Evolutionary conservation across 2,329 filamentous ascomycete genomes (phyloP).

Genomic region (Venturia oleaginea): DNA sequence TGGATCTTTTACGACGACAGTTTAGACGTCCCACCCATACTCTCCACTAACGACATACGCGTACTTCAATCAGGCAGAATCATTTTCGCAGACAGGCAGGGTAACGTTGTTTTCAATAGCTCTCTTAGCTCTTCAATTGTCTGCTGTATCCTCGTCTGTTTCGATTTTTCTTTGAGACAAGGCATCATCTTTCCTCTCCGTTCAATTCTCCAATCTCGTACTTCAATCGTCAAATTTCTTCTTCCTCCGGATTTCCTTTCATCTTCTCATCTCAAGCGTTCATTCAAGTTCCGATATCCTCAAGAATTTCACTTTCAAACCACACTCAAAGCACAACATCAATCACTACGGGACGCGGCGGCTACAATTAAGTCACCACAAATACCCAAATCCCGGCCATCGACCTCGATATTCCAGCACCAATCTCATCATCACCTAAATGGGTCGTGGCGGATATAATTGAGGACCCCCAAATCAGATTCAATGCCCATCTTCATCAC

Average conservation of each 20-base stretch:
- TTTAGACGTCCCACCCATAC: neutral
- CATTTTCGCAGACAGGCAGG: conserved; percentile 4
- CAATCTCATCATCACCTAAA: neutral
- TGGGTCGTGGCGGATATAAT: conserved; percentile 21
- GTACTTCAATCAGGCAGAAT: conserved; percentile 7
- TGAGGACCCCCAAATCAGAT: conserved; percentile 12
- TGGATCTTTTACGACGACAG: neutral
- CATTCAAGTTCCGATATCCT: neutral
- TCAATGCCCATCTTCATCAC: neutral
- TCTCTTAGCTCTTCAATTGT: neutral
- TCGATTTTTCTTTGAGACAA: conserved; percentile 1
- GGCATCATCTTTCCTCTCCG: conserved; percentile 10
- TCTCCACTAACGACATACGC: neutral
- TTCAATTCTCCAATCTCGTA: conserved; percentile 8
- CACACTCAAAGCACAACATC: neutral
- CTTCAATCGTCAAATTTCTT: conserved; percentile 8
- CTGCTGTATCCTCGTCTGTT: neutral
- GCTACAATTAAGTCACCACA: conserved; percentile 30
- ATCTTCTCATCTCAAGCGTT: neutral
- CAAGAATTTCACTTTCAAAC: neutral
- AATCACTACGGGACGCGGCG: conserved; percentile 23
- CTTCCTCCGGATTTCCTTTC: neutral
- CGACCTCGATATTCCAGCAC: neutral
- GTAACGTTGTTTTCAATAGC: conserved; percentile 1
- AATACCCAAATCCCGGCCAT: no score